Conservation (phyloP, 371 early-diverging fungal species). For the Mucor saturninus region DNA sequence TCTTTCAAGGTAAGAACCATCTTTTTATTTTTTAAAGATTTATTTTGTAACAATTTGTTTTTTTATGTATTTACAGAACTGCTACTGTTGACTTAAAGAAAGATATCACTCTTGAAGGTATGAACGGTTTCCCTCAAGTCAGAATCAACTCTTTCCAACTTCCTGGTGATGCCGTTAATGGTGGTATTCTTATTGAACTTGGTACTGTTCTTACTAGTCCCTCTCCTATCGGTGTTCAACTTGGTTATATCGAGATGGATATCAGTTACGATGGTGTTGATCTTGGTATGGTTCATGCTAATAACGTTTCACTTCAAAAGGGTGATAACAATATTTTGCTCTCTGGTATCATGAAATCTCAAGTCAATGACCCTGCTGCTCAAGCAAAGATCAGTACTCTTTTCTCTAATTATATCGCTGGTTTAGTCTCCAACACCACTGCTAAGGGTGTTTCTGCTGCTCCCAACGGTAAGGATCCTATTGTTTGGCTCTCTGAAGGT, state of each 20-base stretch:
- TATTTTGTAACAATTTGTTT: conserved; percentile 31
- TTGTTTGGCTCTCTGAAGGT: conserved; percentile 63
- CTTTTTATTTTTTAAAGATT: conserved; percentile 34
- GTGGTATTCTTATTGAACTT: conserved; percentile 61
- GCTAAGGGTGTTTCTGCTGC: conserved; percentile 63
- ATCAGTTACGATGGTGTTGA: conserved; percentile 56
- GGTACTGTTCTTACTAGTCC: conserved; percentile 61
- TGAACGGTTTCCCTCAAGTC: conserved; percentile 62
- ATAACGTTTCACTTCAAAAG: conserved; percentile 47
- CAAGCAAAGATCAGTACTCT: conserved; percentile 49
- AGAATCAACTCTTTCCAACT: conserved; percentile 59
- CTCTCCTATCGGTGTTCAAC: conserved; percentile 64
- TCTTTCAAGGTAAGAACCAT: conserved; percentile 38
- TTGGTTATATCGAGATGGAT: conserved; percentile 60
- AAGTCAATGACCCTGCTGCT: conserved; percentile 44
- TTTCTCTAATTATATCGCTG: conserved; percentile 63
- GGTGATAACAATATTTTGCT: conserved; percentile 59
- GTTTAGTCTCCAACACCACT: conserved; percentile 51
- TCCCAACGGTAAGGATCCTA: conserved; percentile 61
- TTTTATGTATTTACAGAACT: conserved; percentile 40
- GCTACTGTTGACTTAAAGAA: conserved; percentile 50
- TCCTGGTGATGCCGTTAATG: conserved; percentile 62
- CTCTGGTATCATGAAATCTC: conserved; percentile 58
- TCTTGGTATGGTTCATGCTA: conserved; percentile 57
- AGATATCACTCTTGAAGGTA: conserved; percentile 48